Conservation (phyloP, 768 basidiomycete species). For the Crepidotus variabilis region DNA sequence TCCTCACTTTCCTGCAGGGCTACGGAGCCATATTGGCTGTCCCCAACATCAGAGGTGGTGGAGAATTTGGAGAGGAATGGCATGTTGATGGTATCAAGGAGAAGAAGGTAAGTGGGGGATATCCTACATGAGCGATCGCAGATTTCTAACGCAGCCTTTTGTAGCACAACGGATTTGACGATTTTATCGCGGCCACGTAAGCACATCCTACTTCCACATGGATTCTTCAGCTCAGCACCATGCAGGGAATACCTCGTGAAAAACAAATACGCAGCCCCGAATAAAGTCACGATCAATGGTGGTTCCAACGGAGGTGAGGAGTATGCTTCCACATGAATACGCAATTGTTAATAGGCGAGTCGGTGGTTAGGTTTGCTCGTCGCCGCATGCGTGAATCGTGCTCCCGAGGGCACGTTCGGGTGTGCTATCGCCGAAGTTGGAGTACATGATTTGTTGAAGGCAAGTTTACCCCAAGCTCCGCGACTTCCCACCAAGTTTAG, state of each 20-base stretch:
- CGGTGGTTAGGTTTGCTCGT: constrained; percentile 58
- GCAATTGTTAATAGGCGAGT: not conserved
- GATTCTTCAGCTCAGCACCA: not conserved
- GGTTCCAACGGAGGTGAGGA: constrained; percentile 74
- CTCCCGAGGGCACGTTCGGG: constrained; percentile 72
- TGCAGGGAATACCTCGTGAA: constrained; percentile 67
- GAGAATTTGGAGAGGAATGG: constrained; percentile 86
- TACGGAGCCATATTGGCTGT: constrained; percentile 67
- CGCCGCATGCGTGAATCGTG: constrained; percentile 82
- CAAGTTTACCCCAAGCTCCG: constrained; percentile 21
- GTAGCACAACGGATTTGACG: constrained; percentile 73
- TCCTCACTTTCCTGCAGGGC: constrained; percentile 69
- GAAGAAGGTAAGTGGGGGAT: constrained; percentile 46
- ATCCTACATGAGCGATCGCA: not conserved
- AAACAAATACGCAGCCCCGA: constrained; percentile 62
- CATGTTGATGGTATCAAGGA: constrained; percentile 69
- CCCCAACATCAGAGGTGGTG: constrained; percentile 62
- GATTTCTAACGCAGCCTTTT: not conserved
- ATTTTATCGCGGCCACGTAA: constrained; percentile 80
- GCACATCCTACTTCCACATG: constrained; percentile 17
- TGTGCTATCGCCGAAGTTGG: constrained; percentile 80
- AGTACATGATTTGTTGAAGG: constrained; percentile 76
- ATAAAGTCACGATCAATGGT: constrained; percentile 75
- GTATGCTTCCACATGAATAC: not conserved
- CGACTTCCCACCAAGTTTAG: not conserved